A percentile compares a stretch with the other conserved stretches of the same genome.
Evolutionary conservation across 2,329 filamentous ascomycete species (phyloP).

Genomic region (Epichloe baconii): DNA sequence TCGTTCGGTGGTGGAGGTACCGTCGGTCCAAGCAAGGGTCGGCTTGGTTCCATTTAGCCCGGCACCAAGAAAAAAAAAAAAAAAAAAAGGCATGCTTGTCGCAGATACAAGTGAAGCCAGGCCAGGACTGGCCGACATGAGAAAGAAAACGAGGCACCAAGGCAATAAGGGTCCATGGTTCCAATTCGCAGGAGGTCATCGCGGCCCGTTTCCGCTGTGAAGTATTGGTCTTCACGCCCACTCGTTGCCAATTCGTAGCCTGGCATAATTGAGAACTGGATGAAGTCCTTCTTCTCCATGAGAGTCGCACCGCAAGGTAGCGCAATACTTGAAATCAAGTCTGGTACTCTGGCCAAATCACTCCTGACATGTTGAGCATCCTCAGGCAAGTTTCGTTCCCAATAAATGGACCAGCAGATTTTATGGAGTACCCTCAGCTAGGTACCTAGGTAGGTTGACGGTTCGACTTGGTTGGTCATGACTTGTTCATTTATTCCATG

Average conservation of each 20-base stretch:
- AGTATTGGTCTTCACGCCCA: not conserved
- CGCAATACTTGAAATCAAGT: not conserved
- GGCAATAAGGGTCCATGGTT: not conserved
- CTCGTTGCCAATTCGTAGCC: not conserved
- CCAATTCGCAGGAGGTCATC: conserved; percentile 3
- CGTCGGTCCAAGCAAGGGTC: not conserved
- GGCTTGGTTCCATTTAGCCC: not conserved
- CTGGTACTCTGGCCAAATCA: too few species aligned
- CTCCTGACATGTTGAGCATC: too few species aligned
- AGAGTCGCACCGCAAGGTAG: not conserved
- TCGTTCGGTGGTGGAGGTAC: not conserved
- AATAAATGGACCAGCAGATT: too few species aligned
- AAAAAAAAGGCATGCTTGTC: conserved; percentile 5
- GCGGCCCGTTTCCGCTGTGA: conserved; percentile 7
- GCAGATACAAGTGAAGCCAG: not conserved
- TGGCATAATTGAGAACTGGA: not conserved
- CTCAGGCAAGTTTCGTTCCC: too few species aligned
- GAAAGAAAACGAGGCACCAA: conserved; percentile 5
- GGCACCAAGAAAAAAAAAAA: not conserved
- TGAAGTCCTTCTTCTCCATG: not conserved
- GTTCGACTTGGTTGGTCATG: too few species aligned
- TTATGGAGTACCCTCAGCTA: too few species aligned
- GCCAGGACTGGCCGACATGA: not conserved
- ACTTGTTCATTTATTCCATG: too few species aligned
- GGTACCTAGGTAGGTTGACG: too few species aligned